phyloP scores from a whole-genome alignment of 164 flowering plant species.

The grape (Vitis vinifera) region ASM3070453v1 NC_081819.1:20483501-20484000 shows the following conservation, averaged over 20 bases:
- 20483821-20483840: slow-evolving; percentile 45
- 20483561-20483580: slow-evolving; percentile 65
- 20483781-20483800: slow-evolving; percentile 25
- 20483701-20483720: background rate
- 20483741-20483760: background rate
- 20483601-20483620: slow-evolving; percentile 65
- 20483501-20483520: too few species aligned
- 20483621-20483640: slow-evolving; percentile 53
- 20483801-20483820: slow-evolving; percentile 51
- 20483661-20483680: slow-evolving; percentile 36
- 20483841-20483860: slow-evolving; percentile 57
- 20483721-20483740: too few species aligned
- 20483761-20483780: background rate
- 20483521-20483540: too few species aligned
- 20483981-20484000: slow-evolving; percentile 77
- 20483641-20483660: slow-evolving; percentile 43
- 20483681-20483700: slow-evolving; percentile 62
- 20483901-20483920: slow-evolving; percentile 76
- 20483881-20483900: slow-evolving; percentile 70
- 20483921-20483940: slow-evolving; percentile 63
- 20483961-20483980: slow-evolving; percentile 57
- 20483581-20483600: slow-evolving; percentile 75
- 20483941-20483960: slow-evolving; percentile 54
- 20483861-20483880: slow-evolving; percentile 60
- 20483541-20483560: too few species aligned